Base-by-base conservation (phyloP, 73 alveolate species). In the Uronychia setigera region DNA sequence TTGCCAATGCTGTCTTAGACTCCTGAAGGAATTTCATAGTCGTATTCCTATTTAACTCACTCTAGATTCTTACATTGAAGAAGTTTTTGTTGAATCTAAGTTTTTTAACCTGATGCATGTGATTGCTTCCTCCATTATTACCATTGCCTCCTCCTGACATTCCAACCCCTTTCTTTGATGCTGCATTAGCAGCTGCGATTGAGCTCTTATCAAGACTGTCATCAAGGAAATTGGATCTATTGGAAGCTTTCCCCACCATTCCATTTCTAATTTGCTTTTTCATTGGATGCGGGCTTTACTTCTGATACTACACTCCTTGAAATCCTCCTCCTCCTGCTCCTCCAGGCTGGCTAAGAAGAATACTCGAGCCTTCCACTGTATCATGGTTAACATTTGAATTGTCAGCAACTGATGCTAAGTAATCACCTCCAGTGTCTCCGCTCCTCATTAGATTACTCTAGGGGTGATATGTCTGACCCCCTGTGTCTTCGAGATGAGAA, bases 391-490 rank as follows among this genome's bases (percentile, higher is more conserved):
- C 67, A 11, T 19, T 19, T 5, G 5, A 11, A 11, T 46, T 19
- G 67, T 5, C 67, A 46, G 19, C 67, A 46, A 19, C 5, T 46
- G 67, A 11, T 19, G 19, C 67, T 19, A 46, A 19, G 67, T 46
- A 46, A 46, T 46, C 67, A 11, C 67, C 67, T 46, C 67, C 67
- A 46, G 67, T 46, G 67, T 46, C 67, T 46, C 67, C 67, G 67
- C 67, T 46, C 67, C 19, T 46, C 67, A 46, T 46, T 5, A 46
- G 67, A 11, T 11, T 46, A 46, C 67, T 46, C 67, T 46, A 46
- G 19, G 67, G 67, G 67, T 46, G 5, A 19, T 46, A 46, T 46
- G 67, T 46, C 19, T 46, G 67, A 11, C 67, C 67, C 5, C 67
- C 19, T 46, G 67, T 46, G 67, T 46, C 67, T 19, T 46, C 67